Conservation (phyloP, 305 asterid species). For the Galium porrigens region DNA sequence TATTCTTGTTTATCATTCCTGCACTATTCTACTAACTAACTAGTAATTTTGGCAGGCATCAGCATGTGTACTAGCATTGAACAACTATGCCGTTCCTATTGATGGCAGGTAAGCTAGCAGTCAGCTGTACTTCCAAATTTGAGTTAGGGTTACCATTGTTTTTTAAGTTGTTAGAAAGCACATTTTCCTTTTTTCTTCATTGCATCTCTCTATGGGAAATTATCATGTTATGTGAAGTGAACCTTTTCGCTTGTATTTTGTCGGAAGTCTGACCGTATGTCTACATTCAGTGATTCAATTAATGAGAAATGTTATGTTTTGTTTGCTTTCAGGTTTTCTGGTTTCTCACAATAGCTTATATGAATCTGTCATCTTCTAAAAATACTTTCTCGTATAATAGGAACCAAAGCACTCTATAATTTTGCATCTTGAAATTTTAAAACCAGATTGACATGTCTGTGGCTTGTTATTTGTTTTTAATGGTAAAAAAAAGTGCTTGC, state of each 20-base stretch:
- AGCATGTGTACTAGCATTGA: constrained; percentile 67
- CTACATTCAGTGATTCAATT: background rate
- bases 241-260: background rate
- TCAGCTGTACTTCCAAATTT: constrained; percentile 13
- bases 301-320: background rate
- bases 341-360: background rate
- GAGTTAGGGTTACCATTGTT: background rate
- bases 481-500: background rate
- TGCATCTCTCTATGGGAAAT: background rate
- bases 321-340: background rate
- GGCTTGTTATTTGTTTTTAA: background rate
- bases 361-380: background rate
- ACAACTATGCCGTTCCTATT: constrained; percentile 59
- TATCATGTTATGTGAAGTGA: background rate
- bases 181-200: background rate
- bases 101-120: constrained; percentile 50
- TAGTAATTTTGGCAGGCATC: constrained; percentile 51
- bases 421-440: background rate
- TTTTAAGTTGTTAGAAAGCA: background rate
- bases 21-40: constrained; percentile 17
- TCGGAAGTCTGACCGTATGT: background rate
- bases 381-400: background rate
- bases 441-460: background rate
- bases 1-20: constrained; percentile 9
- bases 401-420: background rate